Percentiles rank a stretch among this genome's conserved stretches.
Conservation (phyloP, 768 basidiomycete species). For the Xanthoconium stramineum region DNA sequence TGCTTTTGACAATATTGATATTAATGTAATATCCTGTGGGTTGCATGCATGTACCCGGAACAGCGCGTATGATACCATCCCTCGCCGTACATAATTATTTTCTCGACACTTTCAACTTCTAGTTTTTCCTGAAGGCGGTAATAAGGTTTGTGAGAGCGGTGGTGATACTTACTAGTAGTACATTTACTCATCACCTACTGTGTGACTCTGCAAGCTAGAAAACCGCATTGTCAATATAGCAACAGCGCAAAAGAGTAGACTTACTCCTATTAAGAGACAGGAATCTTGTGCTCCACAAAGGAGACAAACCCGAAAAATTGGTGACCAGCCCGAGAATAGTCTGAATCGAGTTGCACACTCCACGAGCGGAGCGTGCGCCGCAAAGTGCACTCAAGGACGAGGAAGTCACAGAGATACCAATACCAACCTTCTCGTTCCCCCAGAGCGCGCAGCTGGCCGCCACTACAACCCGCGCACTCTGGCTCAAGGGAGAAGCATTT, state of each 20-base stretch:
- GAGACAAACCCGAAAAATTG: slow-evolving; percentile 9
- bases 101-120: too few relatives aligned
- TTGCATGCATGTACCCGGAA: not conserved
- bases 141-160: too few relatives aligned
- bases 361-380: not conserved
- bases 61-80: not conserved
- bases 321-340: slow-evolving; percentile 30
- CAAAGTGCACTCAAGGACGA: not conserved
- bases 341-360: slow-evolving; percentile 33
- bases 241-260: too few relatives aligned
- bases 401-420: not conserved
- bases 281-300: slow-evolving; percentile 7
- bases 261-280: too few relatives aligned
- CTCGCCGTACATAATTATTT: too few relatives aligned
- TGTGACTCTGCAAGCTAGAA: too few relatives aligned
- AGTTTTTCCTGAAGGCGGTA: too few relatives aligned
- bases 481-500: not conserved
- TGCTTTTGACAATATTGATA: not conserved
- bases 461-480: not conserved
- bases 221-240: too few relatives aligned
- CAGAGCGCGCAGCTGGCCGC: not conserved
- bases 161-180: too few relatives aligned
- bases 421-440: slow-evolving; percentile 7
- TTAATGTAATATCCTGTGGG: not conserved
- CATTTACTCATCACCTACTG: too few relatives aligned